Evolutionary conservation across 2,329 filamentous ascomycete species (phyloP), one percentile per base, ranked within the genome.

Genomic region (Ceratocystis harringtonii): DNA sequence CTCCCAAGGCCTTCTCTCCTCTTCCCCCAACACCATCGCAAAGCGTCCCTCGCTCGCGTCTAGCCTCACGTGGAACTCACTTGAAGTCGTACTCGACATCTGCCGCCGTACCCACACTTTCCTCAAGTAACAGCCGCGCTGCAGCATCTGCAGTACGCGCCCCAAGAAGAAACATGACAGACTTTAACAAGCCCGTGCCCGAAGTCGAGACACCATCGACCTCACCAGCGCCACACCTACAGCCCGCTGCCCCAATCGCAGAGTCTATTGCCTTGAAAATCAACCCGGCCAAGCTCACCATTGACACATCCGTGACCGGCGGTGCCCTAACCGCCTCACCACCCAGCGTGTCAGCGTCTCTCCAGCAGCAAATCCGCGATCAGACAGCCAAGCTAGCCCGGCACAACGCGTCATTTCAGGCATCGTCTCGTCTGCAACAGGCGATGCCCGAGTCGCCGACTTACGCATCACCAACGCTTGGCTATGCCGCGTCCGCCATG

Each of bases 321-420:
- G 28, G 48, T 15, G 58, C 36, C 5, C 15, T 45, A 19, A 45
- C 41, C 5, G 44, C 36, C 8, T 45, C 60, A 15, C 32, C 17
- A 52, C 28, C 32, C 19, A 28, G 19, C 7, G 44, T 45, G 60
- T 45, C 60, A 3, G 30, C 7, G 50, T 58, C 32, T 12, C 62
- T 58, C 32, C 10, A 43, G n/a, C 50, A 64, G 62, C 62, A 64
- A 41, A 58, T 64, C 50, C 50, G 32, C 25, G 50, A 64, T 10
- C 62, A 64, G 50, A 64, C 62, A 10, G 50, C 62, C 22, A 64
- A 64, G 36, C 48, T 64, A 19, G 50, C 62, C 5, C 62, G 41
- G 2, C 62, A 64, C 41, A 58, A 64, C 48, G 62, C 62, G 32
- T 64, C 62, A 15, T 57, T 64, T 22, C 62, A 62, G 32, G 62